Evolutionary conservation across 2,329 filamentous ascomycete species (phyloP), one percentile per base, ranked within the genome.

Genomic region (Dothistroma septosporum): DNA sequence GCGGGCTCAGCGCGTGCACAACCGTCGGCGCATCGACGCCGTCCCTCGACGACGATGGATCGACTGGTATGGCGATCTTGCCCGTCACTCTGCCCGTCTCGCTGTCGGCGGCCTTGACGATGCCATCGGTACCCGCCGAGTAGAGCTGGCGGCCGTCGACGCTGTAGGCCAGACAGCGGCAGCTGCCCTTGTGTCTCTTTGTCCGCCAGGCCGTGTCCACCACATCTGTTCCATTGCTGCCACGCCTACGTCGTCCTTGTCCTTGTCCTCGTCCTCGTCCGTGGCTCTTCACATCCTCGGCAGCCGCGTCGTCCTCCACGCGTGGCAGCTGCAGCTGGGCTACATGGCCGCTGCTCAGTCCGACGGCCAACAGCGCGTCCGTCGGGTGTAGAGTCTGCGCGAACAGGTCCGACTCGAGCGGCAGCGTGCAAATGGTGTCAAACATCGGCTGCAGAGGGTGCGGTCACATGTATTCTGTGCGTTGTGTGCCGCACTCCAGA

Each of bases 121-220:
- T 75, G 52, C 84, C 85, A 73, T 88, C 85, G 10, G 84, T 85
- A 47, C 85, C 85, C 3, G 83, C 80, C 21, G 80, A 82, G 67
- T 81, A 86, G 77, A 82, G 76, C 80, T 87, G 82, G 66, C 84
- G 79, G 16, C 93, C 94, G 73, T 97, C 92, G 60, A 85, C 76
- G 65, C 86, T 88, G 76, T 92, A 97, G 4, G 83, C 86, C 58
- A 97, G 78, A 62, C 86, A 87, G 57, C 94, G 84, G 73, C 93
- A 97, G 81, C 92, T 97, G 12, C 92, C 93, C 80, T 96, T 96
- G 78, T 99, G 94, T 63, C 94, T 84, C 67, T 87, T 83, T 5
- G 94, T 97, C 69, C 85, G 85, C 94, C 94, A 99, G 61, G 87
- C 79, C 0, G 88, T 91, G 68, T 92, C 89, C 64, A 97, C 89